A percentile compares a stretch with the other conserved stretches of the same genome.
Conservation (phyloP, 306 rosid genomes). For the Dryas octopetala region DNA sequence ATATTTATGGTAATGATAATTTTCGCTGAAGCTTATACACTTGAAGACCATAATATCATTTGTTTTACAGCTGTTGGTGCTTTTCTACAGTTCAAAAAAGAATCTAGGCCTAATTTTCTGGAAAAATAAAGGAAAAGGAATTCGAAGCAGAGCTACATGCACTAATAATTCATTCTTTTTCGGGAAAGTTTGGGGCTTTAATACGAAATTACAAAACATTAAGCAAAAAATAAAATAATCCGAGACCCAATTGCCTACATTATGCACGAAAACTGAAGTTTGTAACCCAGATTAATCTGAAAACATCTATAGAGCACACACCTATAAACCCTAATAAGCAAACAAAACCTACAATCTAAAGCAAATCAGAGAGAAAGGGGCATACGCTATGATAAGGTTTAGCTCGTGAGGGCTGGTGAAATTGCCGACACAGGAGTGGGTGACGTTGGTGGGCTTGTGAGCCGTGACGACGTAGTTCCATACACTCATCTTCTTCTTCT, state of each 20-base stretch:
- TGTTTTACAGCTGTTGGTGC: neutral
- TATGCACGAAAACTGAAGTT: neutral
- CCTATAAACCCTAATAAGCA: slow-evolving; percentile 30
- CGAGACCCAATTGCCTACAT: neutral
- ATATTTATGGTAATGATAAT: neutral
- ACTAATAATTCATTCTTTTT: neutral
- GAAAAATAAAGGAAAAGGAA: neutral
- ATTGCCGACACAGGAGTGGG: slow-evolving; percentile 97
- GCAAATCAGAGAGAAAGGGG: neutral
- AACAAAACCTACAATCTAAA: neutral
- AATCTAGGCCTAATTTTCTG: neutral
- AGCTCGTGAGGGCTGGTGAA: slow-evolving; percentile 95
- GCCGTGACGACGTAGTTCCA: slow-evolving; percentile 99
- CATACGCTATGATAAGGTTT: slow-evolving; percentile 88
- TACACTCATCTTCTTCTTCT: slow-evolving; percentile 67
- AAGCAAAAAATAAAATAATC: neutral
- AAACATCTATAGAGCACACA: no score
- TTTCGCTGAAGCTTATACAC: neutral
- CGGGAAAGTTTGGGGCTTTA: neutral
- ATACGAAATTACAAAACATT: no score
- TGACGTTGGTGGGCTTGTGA: slow-evolving; percentile 94
- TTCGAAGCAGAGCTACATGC: neutral
- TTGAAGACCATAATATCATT: neutral
- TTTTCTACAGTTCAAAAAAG: neutral
- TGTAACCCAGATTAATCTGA: neutral